Evolutionary conservation across 495 filamentous ascomycete species (phyloP), one percentile per base, ranked within the genome.

Genomic region (Penicillium fimorum): DNA sequence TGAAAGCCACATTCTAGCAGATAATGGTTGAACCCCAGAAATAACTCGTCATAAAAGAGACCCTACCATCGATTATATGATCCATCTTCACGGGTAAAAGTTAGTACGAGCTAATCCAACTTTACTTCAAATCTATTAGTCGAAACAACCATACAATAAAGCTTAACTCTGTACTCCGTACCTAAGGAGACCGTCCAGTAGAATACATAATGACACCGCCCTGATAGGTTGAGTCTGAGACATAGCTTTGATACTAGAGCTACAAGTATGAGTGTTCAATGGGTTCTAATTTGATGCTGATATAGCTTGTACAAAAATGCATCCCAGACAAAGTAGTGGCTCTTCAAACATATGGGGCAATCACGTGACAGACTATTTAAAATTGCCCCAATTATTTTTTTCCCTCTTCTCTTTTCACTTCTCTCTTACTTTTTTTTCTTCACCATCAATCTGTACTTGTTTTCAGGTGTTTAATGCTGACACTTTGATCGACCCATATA

Each of bases 381-480:
- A 51, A 20, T 30, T 8, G 24, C 35, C 49, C 24, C 24, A 22
- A 51, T 18, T 29, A 40, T 51, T 51, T 51, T 50, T 50, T 51
- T 41, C 35, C n/a, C 35, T n/a, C 17, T 37, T 41, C 13, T 22
- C 22, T 25, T 30, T 17, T 22, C 35, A 30, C n/a, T 40, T 50
- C 24, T 18, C 35, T 8, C 6, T 12, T 9, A 4, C 15, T 9
- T 8, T 15, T 30, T 30, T 27, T 51, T 41, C 22, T 20, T 3
- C 30, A 41, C 15, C 22, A n/a, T 38, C 20, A 25, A 3, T 15
- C 11, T 13, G 17, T 30, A 17, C 10, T 51, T 12, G 49, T 18
- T 25, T 7, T 8, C 24, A 15, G n/a, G 4, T 51, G 49, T 51
- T 40, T 41, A 41, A 51, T 51, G 49, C 27, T n/a, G 33, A 12